Evolutionary conservation across 768 basidiomycete genomes (phyloP).

Genomic region (Macrolepiota fuliginosa): DNA sequence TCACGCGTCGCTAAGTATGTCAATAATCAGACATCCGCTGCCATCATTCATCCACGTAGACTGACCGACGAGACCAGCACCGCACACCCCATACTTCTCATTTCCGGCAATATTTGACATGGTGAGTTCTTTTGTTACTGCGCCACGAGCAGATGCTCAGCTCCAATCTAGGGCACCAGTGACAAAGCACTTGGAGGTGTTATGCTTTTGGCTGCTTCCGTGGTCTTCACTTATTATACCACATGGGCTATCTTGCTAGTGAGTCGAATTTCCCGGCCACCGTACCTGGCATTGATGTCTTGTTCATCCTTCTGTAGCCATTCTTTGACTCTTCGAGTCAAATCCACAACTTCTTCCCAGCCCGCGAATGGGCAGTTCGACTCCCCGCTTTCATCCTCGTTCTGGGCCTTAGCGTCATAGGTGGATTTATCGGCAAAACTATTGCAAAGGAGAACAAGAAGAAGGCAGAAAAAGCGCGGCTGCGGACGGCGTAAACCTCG

Average conservation of each 20-base stretch:
- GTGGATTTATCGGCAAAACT: slow-evolving; percentile 75
- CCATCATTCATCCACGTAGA: slow-evolving; percentile 5
- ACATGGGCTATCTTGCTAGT: slow-evolving; percentile 89
- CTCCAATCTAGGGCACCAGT: slow-evolving; percentile 54
- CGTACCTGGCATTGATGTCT: slow-evolving; percentile 8
- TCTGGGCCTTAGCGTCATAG: slow-evolving; percentile 77
- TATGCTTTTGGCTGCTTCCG: slow-evolving; percentile 76
- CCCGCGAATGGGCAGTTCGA: slow-evolving; percentile 90
- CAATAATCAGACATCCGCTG: not conserved
- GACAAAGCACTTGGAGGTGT: slow-evolving; percentile 78
- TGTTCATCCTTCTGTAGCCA: slow-evolving; percentile 44
- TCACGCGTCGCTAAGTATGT: not conserved
- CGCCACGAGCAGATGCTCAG: not conserved
- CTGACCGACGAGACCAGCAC: not conserved
- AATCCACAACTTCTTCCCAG: slow-evolving; percentile 77
- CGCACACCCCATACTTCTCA: too few relatives aligned
- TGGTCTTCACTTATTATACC: slow-evolving; percentile 88
- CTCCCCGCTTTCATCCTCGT: slow-evolving; percentile 83
- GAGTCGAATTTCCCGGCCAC: slow-evolving; percentile 22
- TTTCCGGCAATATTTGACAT: slow-evolving; percentile 1
- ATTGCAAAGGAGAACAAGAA: slow-evolving; percentile 72
- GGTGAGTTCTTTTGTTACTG: not conserved
- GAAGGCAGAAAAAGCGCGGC: slow-evolving; percentile 59
- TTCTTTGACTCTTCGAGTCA: slow-evolving; percentile 77
- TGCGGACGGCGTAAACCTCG: slow-evolving; percentile 52